Evolutionary conservation across 2,329 filamentous ascomycete genomes (phyloP).

Genomic region (Pseudocercospora musae): DNA sequence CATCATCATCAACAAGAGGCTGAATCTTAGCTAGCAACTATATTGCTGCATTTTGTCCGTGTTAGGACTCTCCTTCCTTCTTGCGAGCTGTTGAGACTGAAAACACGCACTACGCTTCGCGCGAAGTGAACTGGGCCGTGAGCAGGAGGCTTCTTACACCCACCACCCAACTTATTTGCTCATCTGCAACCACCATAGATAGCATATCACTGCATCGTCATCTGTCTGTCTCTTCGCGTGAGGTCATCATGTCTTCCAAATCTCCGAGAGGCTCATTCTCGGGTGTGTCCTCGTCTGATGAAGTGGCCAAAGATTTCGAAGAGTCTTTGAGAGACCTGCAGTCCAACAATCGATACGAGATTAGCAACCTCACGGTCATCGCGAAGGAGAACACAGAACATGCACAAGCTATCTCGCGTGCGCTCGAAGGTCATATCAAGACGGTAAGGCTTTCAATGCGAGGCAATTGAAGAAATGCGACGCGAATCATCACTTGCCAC

Average conservation of each 20-base stretch:
- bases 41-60: conserved; percentile 27
- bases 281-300: conserved; percentile 61
- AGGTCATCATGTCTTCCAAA: conserved; percentile 56
- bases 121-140: conserved; percentile 2
- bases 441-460: conserved; percentile 64
- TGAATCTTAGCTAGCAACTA: conserved; percentile 48
- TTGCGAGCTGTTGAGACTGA: not conserved
- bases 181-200: conserved; percentile 20
- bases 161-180: conserved; percentile 2
- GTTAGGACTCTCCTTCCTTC: conserved; percentile 13
- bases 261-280: conserved; percentile 36
- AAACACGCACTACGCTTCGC: conserved; percentile 2
- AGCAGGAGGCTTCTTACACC: not conserved
- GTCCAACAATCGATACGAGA: conserved; percentile 88
- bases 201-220: conserved; percentile 26
- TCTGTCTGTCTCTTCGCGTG: conserved; percentile 21
- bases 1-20: conserved; percentile 4
- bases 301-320: conserved; percentile 93
- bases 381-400: conserved; percentile 96
- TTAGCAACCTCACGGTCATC: conserved; percentile 95
- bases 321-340: conserved; percentile 89
- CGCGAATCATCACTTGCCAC: conserved; percentile 1
- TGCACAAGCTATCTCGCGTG: conserved; percentile 86
- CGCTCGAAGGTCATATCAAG: conserved; percentile 88
- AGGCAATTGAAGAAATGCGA: conserved; percentile 13